Evolutionary conservation across 176 grass and related monocot species (phyloP).

Genomic region (Triticum urartu): DNA sequence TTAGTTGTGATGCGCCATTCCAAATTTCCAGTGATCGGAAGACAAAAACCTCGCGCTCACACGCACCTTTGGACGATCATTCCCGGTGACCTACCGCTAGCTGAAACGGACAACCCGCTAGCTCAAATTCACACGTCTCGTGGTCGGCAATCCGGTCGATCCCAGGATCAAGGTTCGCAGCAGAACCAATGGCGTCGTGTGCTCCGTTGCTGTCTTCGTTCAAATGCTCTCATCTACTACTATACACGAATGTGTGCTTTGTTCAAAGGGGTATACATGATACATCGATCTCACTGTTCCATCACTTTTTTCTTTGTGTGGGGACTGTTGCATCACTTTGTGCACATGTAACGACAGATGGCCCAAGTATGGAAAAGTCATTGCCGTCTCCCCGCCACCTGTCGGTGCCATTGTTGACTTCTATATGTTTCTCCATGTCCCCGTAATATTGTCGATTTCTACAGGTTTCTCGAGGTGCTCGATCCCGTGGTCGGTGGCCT

Average conservation of each 20-base stretch:
- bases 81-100: conserved; percentile 19
- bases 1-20: background rate
- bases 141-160: background rate
- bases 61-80: conserved; percentile 25
- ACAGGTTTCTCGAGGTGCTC: no score
- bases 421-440: no score
- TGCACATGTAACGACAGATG: no score
- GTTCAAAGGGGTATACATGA: background rate
- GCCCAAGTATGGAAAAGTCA: no score
- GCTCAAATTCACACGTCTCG: conserved; percentile 1
- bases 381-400: no score
- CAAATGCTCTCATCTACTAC: background rate
- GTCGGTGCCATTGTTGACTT: no score
- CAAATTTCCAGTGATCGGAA: background rate
- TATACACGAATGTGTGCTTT: background rate
- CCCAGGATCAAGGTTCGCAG: background rate
- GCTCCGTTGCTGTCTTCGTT: background rate
- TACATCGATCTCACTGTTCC: background rate
- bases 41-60: conserved; percentile 45
- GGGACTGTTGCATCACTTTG: no score
- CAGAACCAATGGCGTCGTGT: background rate
- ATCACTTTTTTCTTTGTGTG: background rate
- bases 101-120: conserved; percentile 31
- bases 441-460: no score
- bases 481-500: no score